Base-by-base conservation (phyloP, 352 stramenopile species). In the Pythium scleroteichum region DNA sequence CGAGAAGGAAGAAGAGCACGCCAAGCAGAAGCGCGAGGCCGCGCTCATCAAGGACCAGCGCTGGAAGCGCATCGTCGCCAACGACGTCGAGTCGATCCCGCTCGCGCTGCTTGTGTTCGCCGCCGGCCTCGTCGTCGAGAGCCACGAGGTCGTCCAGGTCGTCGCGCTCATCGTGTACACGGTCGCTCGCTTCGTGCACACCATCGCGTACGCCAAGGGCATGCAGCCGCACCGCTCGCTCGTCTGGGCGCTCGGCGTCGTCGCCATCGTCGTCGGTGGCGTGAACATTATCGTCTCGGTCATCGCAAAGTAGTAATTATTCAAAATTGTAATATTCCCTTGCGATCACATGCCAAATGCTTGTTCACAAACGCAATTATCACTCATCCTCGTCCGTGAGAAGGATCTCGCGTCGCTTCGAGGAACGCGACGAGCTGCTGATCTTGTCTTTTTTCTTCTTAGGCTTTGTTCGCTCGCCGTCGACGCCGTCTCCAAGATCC, bases 21-120 rank as follows among this genome's bases (percentile, higher is more conserved):
- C 68, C 2, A 49, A 56, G 16, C 55, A 72, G 41, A 52, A 68
- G 24, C 35, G 16, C 22, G 35, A 59, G 59, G 32, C 29, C 9
- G 50, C 49, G 29, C 58, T 59, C 16, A 39, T 56, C 20, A 47
- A 53, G 10, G 75, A 85, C 33, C 62, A 74, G 62, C 78, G 78
- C n/a, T 87, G 78, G 75, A 76, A 78, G 24, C 69, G 73, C 24
- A 85, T 87, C 46, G 66, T 82, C 45, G 64, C 72, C 35, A 87
- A 87, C 66, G 78, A 87, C 44, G 53, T 85, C 29, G 78, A 87
- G 62, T 83, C 76, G 27, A 76, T 87, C 42, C 78, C 76, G 17
- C 53, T 88, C 8, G 76, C 71, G 12, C 66, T 85, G 39, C 56
- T 77, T 12, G 72, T 85, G 41, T 85, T 83, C 56, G 70, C 56